phyloP scores from a whole-genome alignment of 2,329 filamentous ascomycete species.

The Diaporthe vaccinii region DNA sequence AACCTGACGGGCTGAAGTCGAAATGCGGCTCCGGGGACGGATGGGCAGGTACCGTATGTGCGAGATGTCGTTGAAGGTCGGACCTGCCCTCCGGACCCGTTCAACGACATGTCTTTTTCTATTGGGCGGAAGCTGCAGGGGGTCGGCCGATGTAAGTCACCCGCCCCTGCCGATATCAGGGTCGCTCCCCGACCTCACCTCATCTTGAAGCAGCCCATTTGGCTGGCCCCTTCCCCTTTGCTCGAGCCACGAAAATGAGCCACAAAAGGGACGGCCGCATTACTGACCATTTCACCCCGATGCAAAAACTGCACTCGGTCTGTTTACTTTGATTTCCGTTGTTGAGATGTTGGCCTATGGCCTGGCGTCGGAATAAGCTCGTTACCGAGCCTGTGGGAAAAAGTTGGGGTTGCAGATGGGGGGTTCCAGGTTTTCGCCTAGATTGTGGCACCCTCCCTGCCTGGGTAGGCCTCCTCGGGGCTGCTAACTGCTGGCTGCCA shows the following conservation, averaged over 20 bases:
- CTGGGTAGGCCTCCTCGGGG: neutral
- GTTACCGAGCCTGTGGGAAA: slow-evolving; percentile 27
- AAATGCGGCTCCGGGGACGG: slow-evolving; percentile 40
- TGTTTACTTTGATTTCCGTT: neutral
- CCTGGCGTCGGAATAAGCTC: slow-evolving; percentile 35
- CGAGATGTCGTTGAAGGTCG: slow-evolving; percentile 41
- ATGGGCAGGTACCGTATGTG: neutral
- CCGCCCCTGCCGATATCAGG: slow-evolving; percentile 46
- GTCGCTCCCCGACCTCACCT: slow-evolving; percentile 34
- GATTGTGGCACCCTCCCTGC: slow-evolving; percentile 9
- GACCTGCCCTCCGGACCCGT: slow-evolving; percentile 36
- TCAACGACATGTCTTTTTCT: slow-evolving; percentile 42
- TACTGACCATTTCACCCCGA: neutral
- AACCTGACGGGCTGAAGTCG: slow-evolving; percentile 23
- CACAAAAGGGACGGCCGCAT: neutral
- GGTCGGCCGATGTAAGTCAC: slow-evolving; percentile 26
- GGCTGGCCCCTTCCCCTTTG: neutral
- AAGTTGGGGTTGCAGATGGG: slow-evolving; percentile 29
- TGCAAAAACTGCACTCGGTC: neutral
- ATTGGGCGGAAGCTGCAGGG: slow-evolving; percentile 41
- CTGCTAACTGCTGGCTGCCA: neutral
- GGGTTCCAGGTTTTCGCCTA: slow-evolving; percentile 25
- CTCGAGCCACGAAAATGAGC: slow-evolving; percentile 1
- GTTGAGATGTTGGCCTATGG: neutral
- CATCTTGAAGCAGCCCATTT: slow-evolving; percentile 11